Evolutionary conservation across 805 yeast genomes (phyloP).

Genomic region (Clavispora asparagi): DNA sequence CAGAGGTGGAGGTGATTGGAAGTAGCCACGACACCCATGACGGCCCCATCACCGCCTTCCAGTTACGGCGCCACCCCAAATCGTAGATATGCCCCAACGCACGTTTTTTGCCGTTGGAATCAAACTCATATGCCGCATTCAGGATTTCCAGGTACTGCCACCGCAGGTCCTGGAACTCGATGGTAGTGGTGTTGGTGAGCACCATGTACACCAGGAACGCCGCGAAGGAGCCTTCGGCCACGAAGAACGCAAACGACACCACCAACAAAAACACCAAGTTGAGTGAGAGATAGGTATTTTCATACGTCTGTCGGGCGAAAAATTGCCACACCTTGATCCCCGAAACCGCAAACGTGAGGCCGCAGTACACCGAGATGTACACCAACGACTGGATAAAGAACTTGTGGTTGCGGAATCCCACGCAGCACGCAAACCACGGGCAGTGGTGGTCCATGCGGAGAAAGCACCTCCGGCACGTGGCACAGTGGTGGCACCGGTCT

Average conservation of each 20-base stretch:
- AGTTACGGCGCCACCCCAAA: slow-evolving; percentile 59
- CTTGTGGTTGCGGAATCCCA: slow-evolving; percentile 80
- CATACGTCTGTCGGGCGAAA: slow-evolving; percentile 37
- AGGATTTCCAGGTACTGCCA: slow-evolving; percentile 40
- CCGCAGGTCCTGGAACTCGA: slow-evolving; percentile 62
- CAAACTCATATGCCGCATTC: slow-evolving; percentile 27
- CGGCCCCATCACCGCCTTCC: slow-evolving; percentile 71
- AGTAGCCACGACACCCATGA: slow-evolving; percentile 63
- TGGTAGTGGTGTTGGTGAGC: slow-evolving; percentile 66
- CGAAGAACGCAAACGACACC: slow-evolving; percentile 49
- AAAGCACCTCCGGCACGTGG: slow-evolving; percentile 43
- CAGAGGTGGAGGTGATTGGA: slow-evolving; percentile 40
- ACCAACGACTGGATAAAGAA: slow-evolving; percentile 69
- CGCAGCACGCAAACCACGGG: slow-evolving; percentile 90
- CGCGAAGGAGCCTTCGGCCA: slow-evolving; percentile 44
- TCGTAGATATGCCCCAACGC: slow-evolving; percentile 68
- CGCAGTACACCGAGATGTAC: slow-evolving; percentile 47
- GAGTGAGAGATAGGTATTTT: slow-evolving; percentile 41
- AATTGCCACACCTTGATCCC: slow-evolving; percentile 43
- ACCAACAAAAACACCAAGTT: slow-evolving; percentile 59
- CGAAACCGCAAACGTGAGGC: slow-evolving; percentile 36
- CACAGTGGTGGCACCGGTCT: slow-evolving; percentile 55
- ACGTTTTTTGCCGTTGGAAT: slow-evolving; percentile 35
- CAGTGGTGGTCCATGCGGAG: slow-evolving; percentile 58
- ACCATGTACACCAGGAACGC: slow-evolving; percentile 57